A percentile compares a stretch with the other conserved stretches of the same genome.
Evolutionary conservation across 257 asterid species (phyloP).

Genomic region (Solanum bulbocastanum): DNA sequence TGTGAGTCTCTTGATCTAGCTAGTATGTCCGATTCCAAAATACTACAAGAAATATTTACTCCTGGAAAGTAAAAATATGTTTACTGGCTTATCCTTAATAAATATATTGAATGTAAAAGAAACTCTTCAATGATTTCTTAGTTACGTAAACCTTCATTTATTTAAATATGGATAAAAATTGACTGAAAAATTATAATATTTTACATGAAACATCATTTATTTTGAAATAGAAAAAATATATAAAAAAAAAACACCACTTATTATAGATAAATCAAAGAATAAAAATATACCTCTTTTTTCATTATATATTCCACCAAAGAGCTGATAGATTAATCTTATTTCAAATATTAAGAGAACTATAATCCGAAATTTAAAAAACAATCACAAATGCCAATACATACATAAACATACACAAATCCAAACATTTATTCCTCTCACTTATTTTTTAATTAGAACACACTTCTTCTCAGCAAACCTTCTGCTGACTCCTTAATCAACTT

Average conservation of each 20-base stretch:
- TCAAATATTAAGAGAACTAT: not conserved
- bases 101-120: not conserved
- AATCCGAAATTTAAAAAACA: not conserved
- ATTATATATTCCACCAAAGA: not conserved
- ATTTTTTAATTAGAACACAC: not conserved
- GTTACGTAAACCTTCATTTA: not conserved
- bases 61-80: too few relatives aligned
- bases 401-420: not conserved
- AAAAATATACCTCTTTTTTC: not conserved
- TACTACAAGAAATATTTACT: not conserved
- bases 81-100: too few relatives aligned
- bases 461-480: not conserved
- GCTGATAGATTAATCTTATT: not conserved
- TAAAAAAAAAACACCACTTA: too few relatives aligned
- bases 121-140: not conserved
- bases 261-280: too few relatives aligned
- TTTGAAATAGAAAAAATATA: too few relatives aligned
- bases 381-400: not conserved
- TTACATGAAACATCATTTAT: too few relatives aligned
- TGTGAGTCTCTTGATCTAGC: not conserved
- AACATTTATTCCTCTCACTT: not conserved
- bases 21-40: not conserved
- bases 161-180: not conserved
- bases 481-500: slow-evolving; percentile 11
- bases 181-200: too few relatives aligned